phyloP scores from a whole-genome alignment of 306 rosid species.

The Parietaria judaica region DNA sequence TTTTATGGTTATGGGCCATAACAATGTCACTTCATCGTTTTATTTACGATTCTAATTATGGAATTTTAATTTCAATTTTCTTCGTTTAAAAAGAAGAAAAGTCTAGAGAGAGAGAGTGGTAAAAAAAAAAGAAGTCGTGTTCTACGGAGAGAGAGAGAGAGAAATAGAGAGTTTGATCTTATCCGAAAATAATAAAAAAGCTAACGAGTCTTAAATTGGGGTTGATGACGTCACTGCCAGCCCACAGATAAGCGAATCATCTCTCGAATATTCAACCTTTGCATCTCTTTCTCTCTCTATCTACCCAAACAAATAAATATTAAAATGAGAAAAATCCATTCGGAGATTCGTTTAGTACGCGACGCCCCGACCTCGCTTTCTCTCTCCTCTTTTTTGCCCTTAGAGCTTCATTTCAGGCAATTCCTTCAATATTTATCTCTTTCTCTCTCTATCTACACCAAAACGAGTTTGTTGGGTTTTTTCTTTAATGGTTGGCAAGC shows the following conservation, averaged over 20 bases:
- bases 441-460: too few relatives aligned
- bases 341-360: conserved; percentile 59
- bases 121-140: too few relatives aligned
- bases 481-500: conserved; percentile 15
- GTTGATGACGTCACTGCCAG: conserved; percentile 36
- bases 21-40: not conserved
- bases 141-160: too few relatives aligned
- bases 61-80: too few relatives aligned
- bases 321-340: conserved; percentile 21
- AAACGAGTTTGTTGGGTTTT: conserved; percentile 4
- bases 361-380: conserved; percentile 78
- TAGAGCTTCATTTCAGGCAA: conserved; percentile 3
- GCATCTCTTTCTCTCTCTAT: not conserved
- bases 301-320: not conserved
- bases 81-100: too few relatives aligned
- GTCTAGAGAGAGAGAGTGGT: not conserved
- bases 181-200: conserved; percentile 18
- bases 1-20: too few relatives aligned
- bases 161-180: conserved; percentile 33
- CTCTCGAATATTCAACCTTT: conserved; percentile 41
- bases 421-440: not conserved
- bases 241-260: conserved; percentile 37
- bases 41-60: too few relatives aligned
- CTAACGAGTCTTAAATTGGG: not conserved
- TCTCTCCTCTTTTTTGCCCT: conserved; percentile 8